Evolutionary conservation across 1,284 basidiomycete genomes (phyloP).

Genomic region (Sporisorium graminicola): DNA sequence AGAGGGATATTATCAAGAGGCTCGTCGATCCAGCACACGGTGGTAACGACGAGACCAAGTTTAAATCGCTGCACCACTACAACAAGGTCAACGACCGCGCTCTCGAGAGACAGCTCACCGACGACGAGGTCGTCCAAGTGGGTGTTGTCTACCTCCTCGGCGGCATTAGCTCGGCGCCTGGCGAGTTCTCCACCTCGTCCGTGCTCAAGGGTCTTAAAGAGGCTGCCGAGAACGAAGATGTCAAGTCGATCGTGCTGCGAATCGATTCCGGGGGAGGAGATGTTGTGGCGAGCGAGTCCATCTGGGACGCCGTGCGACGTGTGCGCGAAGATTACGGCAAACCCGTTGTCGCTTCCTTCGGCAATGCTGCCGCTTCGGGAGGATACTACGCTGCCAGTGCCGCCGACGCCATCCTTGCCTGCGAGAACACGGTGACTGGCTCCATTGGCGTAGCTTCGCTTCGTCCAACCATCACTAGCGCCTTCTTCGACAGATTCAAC

Average conservation of each 20-base stretch:
- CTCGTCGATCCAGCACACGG: conserved; percentile 52
- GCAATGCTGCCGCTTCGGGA: conserved; percentile 70
- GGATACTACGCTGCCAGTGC: conserved; percentile 69
- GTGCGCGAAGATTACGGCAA: conserved; percentile 68
- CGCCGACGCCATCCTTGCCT: conserved; percentile 68
- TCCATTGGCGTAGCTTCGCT: conserved; percentile 71
- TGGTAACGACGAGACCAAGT: conserved; percentile 54
- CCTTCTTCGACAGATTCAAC: conserved; percentile 70
- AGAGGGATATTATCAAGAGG: conserved; percentile 65
- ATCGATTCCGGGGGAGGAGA: conserved; percentile 72
- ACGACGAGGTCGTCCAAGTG: conserved; percentile 67
- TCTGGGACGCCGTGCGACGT: conserved; percentile 70
- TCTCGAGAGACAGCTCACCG: conserved; percentile 50
- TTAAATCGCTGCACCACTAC: conserved; percentile 60
- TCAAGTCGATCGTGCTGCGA: conserved; percentile 70
- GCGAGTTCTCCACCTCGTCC: conserved; percentile 66
- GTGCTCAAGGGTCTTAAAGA: conserved; percentile 71
- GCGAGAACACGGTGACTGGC: conserved; percentile 71
- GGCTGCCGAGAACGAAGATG: conserved; percentile 70
- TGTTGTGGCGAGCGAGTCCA: conserved; percentile 71
- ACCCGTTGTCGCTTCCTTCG: conserved; percentile 71
- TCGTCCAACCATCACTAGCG: conserved; percentile 70
- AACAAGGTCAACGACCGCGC: conserved; percentile 41
- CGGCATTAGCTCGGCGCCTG: conserved; percentile 64
- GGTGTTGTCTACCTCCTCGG: conserved; percentile 71